phyloP scores from a whole-genome alignment of 305 asterid species.

The Fraxinus ornus region DNA sequence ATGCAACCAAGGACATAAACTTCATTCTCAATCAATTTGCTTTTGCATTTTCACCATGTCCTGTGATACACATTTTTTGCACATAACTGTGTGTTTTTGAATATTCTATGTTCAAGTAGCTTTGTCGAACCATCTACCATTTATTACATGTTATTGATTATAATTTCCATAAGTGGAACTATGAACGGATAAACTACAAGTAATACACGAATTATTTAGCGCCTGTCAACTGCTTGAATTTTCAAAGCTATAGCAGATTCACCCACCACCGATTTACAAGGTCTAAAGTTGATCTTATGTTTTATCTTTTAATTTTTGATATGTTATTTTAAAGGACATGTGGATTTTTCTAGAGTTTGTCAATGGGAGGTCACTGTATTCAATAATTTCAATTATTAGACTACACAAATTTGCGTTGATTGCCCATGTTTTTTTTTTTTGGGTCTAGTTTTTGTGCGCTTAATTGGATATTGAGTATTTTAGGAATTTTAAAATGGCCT shows the following conservation, averaged over 20 bases:
- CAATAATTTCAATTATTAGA: background rate
- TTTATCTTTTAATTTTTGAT: constrained; percentile 5
- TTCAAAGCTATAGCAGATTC: constrained; percentile 95
- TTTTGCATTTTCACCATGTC: no score
- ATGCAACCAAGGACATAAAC: no score
- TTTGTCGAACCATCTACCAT: no score
- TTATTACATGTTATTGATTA: background rate
- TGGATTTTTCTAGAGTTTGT: background rate
- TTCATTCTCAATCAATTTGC: no score
- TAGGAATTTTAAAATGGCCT: background rate
- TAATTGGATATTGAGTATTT: background rate
- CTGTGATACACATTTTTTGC: no score
- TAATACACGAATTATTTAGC: constrained; percentile 58
- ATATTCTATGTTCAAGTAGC: no score
- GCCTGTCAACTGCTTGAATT: constrained; percentile 54
- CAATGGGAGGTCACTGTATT: background rate
- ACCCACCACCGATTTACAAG: constrained; percentile 94
- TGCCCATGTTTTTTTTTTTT: background rate
- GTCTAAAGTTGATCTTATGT: constrained; percentile 58
- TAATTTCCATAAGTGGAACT: constrained; percentile 59
- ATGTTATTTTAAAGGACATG: background rate
- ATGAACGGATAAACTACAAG: constrained; percentile 85
- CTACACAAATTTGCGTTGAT: background rate
- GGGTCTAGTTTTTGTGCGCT: background rate
- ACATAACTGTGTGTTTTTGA: no score